A percentile compares a stretch with the other conserved stretches of the same genome.
phyloP scores from a whole-genome alignment of 2,329 filamentous ascomycete species.

The Ceratocystis albifundus region DNA sequence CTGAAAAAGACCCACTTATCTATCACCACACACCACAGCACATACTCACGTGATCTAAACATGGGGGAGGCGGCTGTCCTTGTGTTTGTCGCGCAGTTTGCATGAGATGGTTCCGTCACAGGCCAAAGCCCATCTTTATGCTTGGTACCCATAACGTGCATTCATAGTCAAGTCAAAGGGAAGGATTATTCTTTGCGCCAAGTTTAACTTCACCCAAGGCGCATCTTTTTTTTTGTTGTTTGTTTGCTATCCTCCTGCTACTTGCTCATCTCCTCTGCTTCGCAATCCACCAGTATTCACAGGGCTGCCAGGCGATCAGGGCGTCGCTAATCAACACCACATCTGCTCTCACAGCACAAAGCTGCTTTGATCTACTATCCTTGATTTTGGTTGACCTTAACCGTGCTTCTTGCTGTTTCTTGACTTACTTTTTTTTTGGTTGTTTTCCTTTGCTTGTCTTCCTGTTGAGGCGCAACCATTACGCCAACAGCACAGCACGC shows the following conservation, averaged over 20 bases:
- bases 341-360: neutral
- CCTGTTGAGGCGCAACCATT: neutral
- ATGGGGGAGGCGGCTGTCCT: neutral
- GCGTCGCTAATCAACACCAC: neutral
- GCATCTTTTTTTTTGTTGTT: neutral
- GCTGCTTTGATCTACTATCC: too few relatives aligned
- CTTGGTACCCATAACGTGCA: neutral
- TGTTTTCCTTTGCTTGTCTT: too few relatives aligned
- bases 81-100: neutral
- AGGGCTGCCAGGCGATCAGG: conserved; percentile 1
- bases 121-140: neutral
- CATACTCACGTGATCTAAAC: neutral
- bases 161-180: neutral
- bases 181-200: conserved; percentile 8
- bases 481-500: neutral
- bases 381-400: too few relatives aligned
- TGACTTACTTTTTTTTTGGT: too few relatives aligned
- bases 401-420: too few relatives aligned
- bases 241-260: neutral
- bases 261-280: neutral
- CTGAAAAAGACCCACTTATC: neutral
- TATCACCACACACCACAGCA: neutral
- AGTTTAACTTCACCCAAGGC: neutral
- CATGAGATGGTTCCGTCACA: neutral
- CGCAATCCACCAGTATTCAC: neutral